These are phyloP conservation scores for Coemansia sp. DNA, from an alignment of 192 early-diverging fungal species.

Conservation along the genomic window DNA sequence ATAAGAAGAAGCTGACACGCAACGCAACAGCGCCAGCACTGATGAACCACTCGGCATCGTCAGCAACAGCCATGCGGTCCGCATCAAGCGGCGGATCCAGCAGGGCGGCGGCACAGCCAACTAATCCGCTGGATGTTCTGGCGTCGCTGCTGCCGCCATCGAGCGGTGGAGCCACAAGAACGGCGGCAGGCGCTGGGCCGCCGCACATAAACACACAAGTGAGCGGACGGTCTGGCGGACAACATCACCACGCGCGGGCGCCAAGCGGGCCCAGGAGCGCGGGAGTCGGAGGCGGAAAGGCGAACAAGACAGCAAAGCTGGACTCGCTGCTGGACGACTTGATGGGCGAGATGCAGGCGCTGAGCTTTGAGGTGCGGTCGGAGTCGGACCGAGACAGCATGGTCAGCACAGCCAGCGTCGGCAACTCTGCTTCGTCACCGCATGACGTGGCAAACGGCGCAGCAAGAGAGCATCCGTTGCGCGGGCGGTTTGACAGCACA, in stretches of 20 bases:
- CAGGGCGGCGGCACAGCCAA: constrained; percentile 1
- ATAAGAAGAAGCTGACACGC: constrained; percentile 31
- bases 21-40: constrained; percentile 21
- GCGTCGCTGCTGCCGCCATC: constrained; percentile 29
- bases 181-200: neutral
- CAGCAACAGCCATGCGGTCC: neutral
- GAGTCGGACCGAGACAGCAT: constrained; percentile 56
- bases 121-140: constrained; percentile 35
- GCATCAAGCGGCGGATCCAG: neutral
- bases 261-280: neutral
- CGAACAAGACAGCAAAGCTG: constrained; percentile 42
- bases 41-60: constrained; percentile 2
- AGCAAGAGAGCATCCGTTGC: constrained; percentile 13
- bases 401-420: constrained; percentile 34
- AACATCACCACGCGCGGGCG: neutral
- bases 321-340: constrained; percentile 53
- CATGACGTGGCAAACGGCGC: constrained; percentile 1
- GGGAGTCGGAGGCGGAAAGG: constrained; percentile 12
- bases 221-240: neutral
- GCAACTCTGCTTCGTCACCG: constrained; percentile 26
- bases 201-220: constrained; percentile 42
- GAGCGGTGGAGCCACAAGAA: neutral
- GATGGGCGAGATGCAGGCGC: constrained; percentile 54
- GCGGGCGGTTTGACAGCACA: constrained; percentile 44
- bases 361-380: constrained; percentile 35